Evolutionary conservation across 345 rosid genomes (phyloP).

Genomic region (Aquilaria yunnanensis): DNA sequence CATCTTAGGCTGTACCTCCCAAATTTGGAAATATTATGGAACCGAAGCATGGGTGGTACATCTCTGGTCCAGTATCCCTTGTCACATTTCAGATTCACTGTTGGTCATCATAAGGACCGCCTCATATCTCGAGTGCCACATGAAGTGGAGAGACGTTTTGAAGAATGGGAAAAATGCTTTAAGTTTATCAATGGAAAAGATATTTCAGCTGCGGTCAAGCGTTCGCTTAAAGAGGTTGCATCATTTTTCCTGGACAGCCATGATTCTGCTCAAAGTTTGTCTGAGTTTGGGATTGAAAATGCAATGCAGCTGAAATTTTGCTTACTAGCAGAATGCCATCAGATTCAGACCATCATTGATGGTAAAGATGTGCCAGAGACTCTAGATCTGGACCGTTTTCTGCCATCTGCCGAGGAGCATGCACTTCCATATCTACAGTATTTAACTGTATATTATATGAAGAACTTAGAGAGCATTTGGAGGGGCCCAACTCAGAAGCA

Average conservation of each 20-base stretch:
- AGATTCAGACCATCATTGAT: conserved; percentile 11
- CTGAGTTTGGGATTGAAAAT: conserved; percentile 7
- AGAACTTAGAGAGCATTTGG: background rate
- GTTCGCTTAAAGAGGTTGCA: background rate
- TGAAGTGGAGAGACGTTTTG: conserved; percentile 6
- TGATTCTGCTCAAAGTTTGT: conserved; percentile 1
- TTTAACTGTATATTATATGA: conserved; percentile 12
- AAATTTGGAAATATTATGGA: background rate
- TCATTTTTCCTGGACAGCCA: conserved; percentile 20
- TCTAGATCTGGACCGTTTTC: no score
- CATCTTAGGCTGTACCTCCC: conserved; percentile 12
- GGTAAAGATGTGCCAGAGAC: background rate
- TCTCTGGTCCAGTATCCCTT: background rate
- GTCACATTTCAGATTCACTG: conserved; percentile 9
- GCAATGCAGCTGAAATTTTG: conserved; percentile 9
- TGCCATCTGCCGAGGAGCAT: background rate
- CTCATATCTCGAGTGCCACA: conserved; percentile 18
- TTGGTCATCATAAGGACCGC: conserved; percentile 15
- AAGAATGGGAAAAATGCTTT: conserved; percentile 12
- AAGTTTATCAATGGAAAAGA: conserved; percentile 12
- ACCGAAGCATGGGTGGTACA: background rate
- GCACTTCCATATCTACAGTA: conserved; percentile 7
- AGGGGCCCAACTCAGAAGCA: conserved; percentile 13
- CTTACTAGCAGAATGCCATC: conserved; percentile 19
- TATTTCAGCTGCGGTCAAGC: background rate